A percentile compares a stretch with the other conserved stretches of the same genome.
phyloP scores from a whole-genome alignment of 2,329 filamentous ascomycete genomes.

The Didymella glomerata region DNA sequence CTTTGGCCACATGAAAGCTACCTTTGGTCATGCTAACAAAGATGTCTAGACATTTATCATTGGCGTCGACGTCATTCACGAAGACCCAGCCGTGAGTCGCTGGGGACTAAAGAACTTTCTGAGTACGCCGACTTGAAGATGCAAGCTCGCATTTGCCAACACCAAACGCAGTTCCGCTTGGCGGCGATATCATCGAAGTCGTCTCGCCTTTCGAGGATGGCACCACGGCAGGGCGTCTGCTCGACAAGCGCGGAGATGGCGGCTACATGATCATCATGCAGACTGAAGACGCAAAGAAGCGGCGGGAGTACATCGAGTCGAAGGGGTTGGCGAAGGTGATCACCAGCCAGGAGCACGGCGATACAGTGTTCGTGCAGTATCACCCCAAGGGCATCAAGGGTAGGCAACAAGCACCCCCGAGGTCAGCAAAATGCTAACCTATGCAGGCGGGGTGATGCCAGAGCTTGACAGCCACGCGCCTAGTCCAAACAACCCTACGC shows the following conservation, averaged over 20 bases:
- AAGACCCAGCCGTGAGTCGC: constrained; percentile 50
- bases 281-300: constrained; percentile 51
- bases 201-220: constrained; percentile 50
- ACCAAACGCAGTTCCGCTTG: constrained; percentile 48
- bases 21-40: not conserved
- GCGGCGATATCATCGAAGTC: constrained; percentile 56
- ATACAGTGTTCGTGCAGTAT: constrained; percentile 54
- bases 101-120: constrained; percentile 55
- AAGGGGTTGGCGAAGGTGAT: constrained; percentile 51
- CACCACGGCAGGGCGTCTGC: constrained; percentile 54
- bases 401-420: constrained; percentile 1
- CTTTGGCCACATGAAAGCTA: too few relatives aligned
- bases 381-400: constrained; percentile 56
- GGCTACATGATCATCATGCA: constrained; percentile 62
- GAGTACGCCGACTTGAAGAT: constrained; percentile 27
- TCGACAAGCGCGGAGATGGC: constrained; percentile 55
- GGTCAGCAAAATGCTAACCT: constrained; percentile 6
- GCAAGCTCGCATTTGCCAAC: constrained; percentile 7
- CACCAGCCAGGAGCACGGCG: constrained; percentile 45
- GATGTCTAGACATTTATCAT: constrained; percentile 46
- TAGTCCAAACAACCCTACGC: constrained; percentile 48
- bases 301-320: constrained; percentile 50
- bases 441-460: constrained; percentile 54
- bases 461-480: constrained; percentile 54
- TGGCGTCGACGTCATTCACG: constrained; percentile 52